Evolutionary conservation across 2,329 filamentous ascomycete species (phyloP), one percentile per base, ranked within the genome.

Genomic region (Fusarium keratoplasticum): DNA sequence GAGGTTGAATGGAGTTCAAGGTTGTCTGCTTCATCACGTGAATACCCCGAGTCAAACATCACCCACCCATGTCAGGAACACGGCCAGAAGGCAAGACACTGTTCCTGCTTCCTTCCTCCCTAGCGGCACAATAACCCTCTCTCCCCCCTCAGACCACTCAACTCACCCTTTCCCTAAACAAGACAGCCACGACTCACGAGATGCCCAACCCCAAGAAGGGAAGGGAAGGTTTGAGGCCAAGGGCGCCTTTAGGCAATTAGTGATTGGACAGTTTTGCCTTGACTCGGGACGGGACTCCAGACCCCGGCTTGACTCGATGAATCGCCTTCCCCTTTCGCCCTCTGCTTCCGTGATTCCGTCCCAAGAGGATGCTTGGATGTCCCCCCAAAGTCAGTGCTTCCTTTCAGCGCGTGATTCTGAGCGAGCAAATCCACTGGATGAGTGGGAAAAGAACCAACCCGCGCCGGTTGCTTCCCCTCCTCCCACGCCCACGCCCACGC

Each of bases 1-100:
- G 9, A 63, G 38, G 59, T 63, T 57, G 6, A 6, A 6, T 6
- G 3, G 22, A 42, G 40, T 8, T 20, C n/a, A 42, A 42, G 11
- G 1, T 18, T 25, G 22, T 25, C 22, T 25, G 22, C 22, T 25
- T 27, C 31, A 50, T 74, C 71, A 74, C 60, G 71, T 74, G 71
- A 60, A 65, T 25, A 64, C 6, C 18, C 55, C 50, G 22, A 42
- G 9, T 57, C 47, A 62, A 59, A 35, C 36, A 31, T 55, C 36
- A n/a, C 38, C 35, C 35, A 47, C 20, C 22, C 57, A 70, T 59
- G 63, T 33, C 69, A 71, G 63, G 68, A 66, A 61, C 42, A 44
- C n/a, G 54, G 58, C 11, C 59, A 63, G 33, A 68, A 20, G 29
- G 55, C 55, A 71, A 64, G 27, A 57, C 42, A 47, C 27, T 9